These are phyloP conservation scores for Parasitella parasitica DNA, from an alignment of 371 early-diverging fungal species.

Conservation along the genomic window DNA sequence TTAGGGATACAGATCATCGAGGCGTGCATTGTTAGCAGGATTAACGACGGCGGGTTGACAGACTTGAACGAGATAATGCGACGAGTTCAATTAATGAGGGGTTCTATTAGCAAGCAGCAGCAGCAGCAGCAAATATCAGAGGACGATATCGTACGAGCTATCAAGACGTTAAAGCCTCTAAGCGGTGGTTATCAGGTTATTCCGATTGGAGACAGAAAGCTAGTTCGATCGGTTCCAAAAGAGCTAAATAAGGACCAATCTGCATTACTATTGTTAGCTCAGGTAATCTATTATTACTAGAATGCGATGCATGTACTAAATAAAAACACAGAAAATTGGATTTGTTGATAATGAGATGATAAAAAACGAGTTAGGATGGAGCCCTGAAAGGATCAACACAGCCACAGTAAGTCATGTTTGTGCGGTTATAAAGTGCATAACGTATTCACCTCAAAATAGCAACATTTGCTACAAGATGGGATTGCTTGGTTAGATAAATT, in stretches of 20 bases:
- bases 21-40: conserved; percentile 80
- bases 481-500: conserved; percentile 84
- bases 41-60: conserved; percentile 89
- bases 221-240: conserved; percentile 89
- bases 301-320: not conserved
- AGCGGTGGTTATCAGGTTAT: conserved; percentile 86
- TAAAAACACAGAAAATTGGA: conserved; percentile 50
- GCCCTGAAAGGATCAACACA: conserved; percentile 51
- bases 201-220: conserved; percentile 69
- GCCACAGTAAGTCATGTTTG: conserved; percentile 40
- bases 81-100: conserved; percentile 67
- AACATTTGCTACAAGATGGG: conserved; percentile 75
- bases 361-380: conserved; percentile 59
- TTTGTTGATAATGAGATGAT: conserved; percentile 62
- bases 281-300: conserved; percentile 30
- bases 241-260: conserved; percentile 87
- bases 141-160: conserved; percentile 86
- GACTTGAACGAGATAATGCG: conserved; percentile 76
- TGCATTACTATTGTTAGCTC: conserved; percentile 67
- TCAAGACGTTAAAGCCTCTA: conserved; percentile 81
- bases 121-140: conserved; percentile 22
- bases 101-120: conserved; percentile 17
- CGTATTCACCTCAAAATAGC: conserved; percentile 36
- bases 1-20: conserved; percentile 91
- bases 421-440: not conserved